phyloP scores from a whole-genome alignment of 108 stramenopile genomes.

The Fragilariopsis cylindrus region DNA sequence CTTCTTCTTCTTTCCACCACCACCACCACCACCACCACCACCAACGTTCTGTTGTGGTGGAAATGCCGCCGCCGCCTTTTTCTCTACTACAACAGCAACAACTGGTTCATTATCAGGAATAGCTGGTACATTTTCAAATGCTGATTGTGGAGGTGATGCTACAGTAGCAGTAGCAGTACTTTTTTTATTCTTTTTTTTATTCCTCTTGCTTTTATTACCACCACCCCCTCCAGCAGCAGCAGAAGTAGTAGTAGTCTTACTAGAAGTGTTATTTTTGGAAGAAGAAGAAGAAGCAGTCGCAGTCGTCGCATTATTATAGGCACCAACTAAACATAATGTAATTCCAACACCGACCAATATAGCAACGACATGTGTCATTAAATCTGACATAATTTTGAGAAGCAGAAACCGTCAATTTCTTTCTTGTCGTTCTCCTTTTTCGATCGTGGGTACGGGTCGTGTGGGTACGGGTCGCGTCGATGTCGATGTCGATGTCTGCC shows the following conservation, averaged over 20 bases:
- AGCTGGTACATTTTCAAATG: background rate
- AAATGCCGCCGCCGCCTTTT: background rate
- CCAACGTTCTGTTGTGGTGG: background rate
- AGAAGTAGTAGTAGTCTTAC: background rate
- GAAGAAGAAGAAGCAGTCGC: background rate
- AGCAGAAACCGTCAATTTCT: too few species aligned
- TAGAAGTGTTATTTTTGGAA: background rate
- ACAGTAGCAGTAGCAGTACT: conserved; percentile 2
- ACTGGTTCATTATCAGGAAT: background rate
- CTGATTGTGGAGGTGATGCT: background rate
- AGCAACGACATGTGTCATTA: conserved; percentile 7
- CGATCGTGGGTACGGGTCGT: too few species aligned
- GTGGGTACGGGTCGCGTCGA: too few species aligned
- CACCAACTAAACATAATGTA: background rate
- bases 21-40: too few species aligned
- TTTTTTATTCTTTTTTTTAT: conserved; percentile 25
- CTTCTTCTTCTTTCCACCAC: conserved; percentile 10
- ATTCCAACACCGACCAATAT: conserved; percentile 8
- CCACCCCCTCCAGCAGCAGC: background rate
- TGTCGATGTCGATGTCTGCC: too few species aligned
- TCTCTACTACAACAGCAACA: background rate
- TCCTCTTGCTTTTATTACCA: background rate
- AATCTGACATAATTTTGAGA: background rate
- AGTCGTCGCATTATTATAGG: background rate
- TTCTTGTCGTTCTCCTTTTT: too few species aligned